phyloP scores from a whole-genome alignment of 495 filamentous ascomycete genomes.

The Sporormia fimetaria region DNA sequence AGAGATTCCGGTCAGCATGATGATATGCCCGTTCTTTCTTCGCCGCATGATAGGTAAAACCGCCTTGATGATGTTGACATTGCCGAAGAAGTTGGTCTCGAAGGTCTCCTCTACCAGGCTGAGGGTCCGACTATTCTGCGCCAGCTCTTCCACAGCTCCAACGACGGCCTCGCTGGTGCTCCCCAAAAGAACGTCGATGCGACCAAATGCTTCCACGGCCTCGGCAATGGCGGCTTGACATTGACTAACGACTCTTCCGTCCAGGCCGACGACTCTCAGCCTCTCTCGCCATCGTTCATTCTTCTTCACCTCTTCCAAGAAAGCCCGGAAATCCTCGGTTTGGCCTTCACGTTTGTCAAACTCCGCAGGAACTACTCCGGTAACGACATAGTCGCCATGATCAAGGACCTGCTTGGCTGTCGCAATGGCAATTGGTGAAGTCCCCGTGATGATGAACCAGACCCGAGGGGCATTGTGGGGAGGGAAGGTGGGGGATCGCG shows the following conservation, averaged over 20 bases:
- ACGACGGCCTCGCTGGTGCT: slow-evolving; percentile 82
- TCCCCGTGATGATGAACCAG: slow-evolving; percentile 80
- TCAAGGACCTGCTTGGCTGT: slow-evolving; percentile 63
- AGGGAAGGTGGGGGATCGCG: slow-evolving; percentile 41
- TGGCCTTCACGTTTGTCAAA: slow-evolving; percentile 42
- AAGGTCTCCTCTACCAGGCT: slow-evolving; percentile 83
- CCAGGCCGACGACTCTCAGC: slow-evolving; percentile 33
- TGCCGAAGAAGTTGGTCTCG: slow-evolving; percentile 87
- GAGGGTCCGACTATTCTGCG: slow-evolving; percentile 55
- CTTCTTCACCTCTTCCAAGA: slow-evolving; percentile 43
- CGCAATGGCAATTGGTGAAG: slow-evolving; percentile 65
- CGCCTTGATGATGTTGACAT: slow-evolving; percentile 90
- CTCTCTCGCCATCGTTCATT: slow-evolving; percentile 32
- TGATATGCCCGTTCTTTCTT: slow-evolving; percentile 74
- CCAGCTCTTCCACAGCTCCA: slow-evolving; percentile 85
- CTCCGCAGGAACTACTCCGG: slow-evolving; percentile 53
- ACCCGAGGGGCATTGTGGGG: slow-evolving; percentile 50
- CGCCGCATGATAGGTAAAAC: slow-evolving; percentile 67
- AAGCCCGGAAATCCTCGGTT: slow-evolving; percentile 39
- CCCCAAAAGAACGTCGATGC: slow-evolving; percentile 79
- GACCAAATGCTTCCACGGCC: slow-evolving; percentile 69
- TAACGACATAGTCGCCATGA: slow-evolving; percentile 77
- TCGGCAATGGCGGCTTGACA: slow-evolving; percentile 81
- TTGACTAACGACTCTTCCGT: slow-evolving; percentile 32
- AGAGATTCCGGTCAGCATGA: slow-evolving; percentile 76